Evolutionary conservation across 179 eudicot species (phyloP), one percentile per base, ranked within the genome.

Genomic region (Gypsophila paniculata): DNA sequence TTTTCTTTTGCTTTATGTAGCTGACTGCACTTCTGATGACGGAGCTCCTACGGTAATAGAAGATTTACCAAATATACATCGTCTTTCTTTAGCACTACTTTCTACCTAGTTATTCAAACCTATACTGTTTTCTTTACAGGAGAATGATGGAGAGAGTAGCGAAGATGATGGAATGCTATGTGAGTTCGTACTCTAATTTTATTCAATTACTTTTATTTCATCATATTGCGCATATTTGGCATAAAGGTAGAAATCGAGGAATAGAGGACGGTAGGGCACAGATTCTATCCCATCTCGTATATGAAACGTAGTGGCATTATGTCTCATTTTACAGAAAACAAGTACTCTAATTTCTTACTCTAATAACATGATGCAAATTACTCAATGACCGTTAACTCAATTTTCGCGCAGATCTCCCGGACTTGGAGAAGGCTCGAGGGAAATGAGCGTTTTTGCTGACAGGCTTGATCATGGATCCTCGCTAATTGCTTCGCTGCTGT

Each of bases 81-180:
- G 12, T 38, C 22, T 54, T 57, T 52, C 46, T 38, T 34, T 22
- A 21, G 8, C 55, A 25, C 25, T 17, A 2, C 0, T 51, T 49
- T 53, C 26, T 52, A 10, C n/a, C 18, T 54, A n/a, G 61, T 42
- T 52, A 54, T 55, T 73, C 9, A 65, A 34, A 46, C 2, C 36
- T 12, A 19, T 61, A 17, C 6, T 52, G 12, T 53, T 62, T 68
- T 44, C 36, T 44, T 14, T 79, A 72, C 94, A 90, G 96, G 25
- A 67, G 42, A 58, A 72, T 71, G 87, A 82, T 72, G 91, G 81
- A 76, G 91, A 76, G 39, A 81, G 87, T 76, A 82, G 86, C 54
- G 91, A 89, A 23, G 96, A 87, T 21, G 94, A 90, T 54, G 96
- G 96, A 78, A 75, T 90, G 86, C 91, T 90, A 46, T 90, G 96